These are phyloP conservation scores for Blepharisma stoltei DNA, from an alignment of 73 alveolate genomes.

Conservation along the genomic window DNA sequence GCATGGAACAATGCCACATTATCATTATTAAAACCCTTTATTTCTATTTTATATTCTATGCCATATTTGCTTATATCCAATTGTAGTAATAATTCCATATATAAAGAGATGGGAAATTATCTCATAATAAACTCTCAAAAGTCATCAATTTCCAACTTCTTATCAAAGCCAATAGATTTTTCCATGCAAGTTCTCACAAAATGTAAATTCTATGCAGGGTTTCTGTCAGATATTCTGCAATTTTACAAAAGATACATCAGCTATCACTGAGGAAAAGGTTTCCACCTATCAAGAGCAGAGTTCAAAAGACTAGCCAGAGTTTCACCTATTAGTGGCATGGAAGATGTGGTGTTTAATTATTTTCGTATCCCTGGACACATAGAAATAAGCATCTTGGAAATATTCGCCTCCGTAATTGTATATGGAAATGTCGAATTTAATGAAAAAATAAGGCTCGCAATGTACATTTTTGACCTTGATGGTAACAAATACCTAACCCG, in stretches of 20 bases:
- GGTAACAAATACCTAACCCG: background rate
- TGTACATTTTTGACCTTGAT: constrained; percentile 20
- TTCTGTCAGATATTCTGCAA: background rate
- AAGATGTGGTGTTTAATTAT: constrained; percentile 13
- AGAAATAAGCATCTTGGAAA: constrained; percentile 10
- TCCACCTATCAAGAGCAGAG: constrained; percentile 14
- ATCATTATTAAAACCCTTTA: too few species aligned
- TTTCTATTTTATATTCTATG: background rate
- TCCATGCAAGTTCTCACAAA: background rate
- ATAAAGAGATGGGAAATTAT: too few species aligned
- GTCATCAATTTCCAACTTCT: too few species aligned
- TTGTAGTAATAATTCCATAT: too few species aligned
- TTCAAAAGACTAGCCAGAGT: background rate
- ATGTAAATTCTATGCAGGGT: background rate
- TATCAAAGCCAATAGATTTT: too few species aligned
- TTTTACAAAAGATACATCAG: background rate
- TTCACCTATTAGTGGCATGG: background rate
- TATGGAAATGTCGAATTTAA: background rate
- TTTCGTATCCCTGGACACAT: background rate
- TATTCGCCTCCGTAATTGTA: background rate
- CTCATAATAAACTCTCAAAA: too few species aligned
- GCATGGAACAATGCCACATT: too few species aligned
- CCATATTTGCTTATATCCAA: background rate
- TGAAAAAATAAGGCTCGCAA: background rate
- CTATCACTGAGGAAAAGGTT: background rate